Percentiles rank a stretch among this genome's conserved stretches.
Conservation (phyloP, 2,329 filamentous ascomycete species). For the Fusarium buxicola region DNA sequence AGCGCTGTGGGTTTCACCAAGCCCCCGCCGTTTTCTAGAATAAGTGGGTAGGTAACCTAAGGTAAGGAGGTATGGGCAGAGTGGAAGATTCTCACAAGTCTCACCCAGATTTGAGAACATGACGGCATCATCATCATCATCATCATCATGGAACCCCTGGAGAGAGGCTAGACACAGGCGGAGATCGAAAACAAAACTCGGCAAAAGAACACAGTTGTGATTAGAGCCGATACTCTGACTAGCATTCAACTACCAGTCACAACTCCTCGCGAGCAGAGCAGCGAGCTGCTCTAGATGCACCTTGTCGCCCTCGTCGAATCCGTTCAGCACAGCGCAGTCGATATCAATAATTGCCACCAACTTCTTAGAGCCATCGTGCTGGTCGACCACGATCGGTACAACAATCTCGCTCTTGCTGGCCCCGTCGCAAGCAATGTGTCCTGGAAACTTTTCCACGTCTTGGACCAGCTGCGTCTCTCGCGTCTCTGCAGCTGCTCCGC, state of each 20-base stretch:
- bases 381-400: slow-evolving; percentile 71
- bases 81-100: neutral
- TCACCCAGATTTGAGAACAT: slow-evolving; percentile 1
- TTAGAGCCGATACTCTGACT: slow-evolving; percentile 5
- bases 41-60: slow-evolving; percentile 12
- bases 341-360: slow-evolving; percentile 83
- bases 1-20: slow-evolving; percentile 26
- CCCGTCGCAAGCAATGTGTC: slow-evolving; percentile 85
- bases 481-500: slow-evolving; percentile 74
- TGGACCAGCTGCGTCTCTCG: slow-evolving; percentile 72
- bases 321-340: slow-evolving; percentile 75
- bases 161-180: neutral
- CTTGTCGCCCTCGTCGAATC: slow-evolving; percentile 77
- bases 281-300: slow-evolving; percentile 75
- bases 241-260: slow-evolving; percentile 68
- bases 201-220: neutral
- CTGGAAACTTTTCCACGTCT: slow-evolving; percentile 80
- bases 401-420: slow-evolving; percentile 84
- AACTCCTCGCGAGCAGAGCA: slow-evolving; percentile 66
- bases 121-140: slow-evolving; percentile 6
- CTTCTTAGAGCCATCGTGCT: slow-evolving; percentile 51
- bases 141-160: neutral
- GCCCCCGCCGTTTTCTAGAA: slow-evolving; percentile 31
- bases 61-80: neutral
- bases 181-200: neutral